Base-by-base conservation (phyloP, 2,329 filamentous ascomycete species). In the Ceratocystis alfenasii region DNA sequence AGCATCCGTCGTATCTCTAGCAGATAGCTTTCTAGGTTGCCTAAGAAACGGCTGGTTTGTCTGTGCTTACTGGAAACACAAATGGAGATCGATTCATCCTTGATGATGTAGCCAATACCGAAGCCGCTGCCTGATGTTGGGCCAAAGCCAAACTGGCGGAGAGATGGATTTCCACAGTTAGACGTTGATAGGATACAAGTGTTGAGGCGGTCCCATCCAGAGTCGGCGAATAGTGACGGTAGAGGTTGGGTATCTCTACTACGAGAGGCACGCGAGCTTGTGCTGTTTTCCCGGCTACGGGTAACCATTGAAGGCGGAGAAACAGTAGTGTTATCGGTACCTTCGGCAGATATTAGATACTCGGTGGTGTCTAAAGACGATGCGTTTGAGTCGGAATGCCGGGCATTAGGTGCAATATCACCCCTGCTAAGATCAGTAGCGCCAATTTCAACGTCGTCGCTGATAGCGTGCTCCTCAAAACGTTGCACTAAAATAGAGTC, bases 21-120 rank as follows among this genome's bases (percentile, higher is more conserved):
- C 62, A 97, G 83, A 74, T 97, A 99, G 68, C 84, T 87, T 75
- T 97, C 94, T 1, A 97, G 78, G 0, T 90, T 89, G 72, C 95
- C 90, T 68, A 97, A 85, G 73, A 94, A 95, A 5, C 94, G 87
- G 70, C 86, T 86, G 0, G 94, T 99, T 77, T 99, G 94, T 50
- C 94, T 80, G 74, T 99, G 94, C 76, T 96, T 96, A 72, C 88
- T 94, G 15, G 87, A 89, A 0, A 92, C 91, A 75, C 94, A 97
- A 68, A 99, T 93, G 60, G 87, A 90, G 68, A 71, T 69, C 45
- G 66, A 63, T 64, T 94, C 89, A 70, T 95, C 90, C 76, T 99
- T 99, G 82, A 99, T 96, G 72, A 99, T 97, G 78, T 99, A 99
- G 1, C 94, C 94, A 66, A 99, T 96, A 36, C 94, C 94, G 73